These are phyloP conservation scores for Drechslerella stenobrocha DNA, from an alignment of 2,329 filamentous ascomycete species.

Conservation along the genomic window DNA sequence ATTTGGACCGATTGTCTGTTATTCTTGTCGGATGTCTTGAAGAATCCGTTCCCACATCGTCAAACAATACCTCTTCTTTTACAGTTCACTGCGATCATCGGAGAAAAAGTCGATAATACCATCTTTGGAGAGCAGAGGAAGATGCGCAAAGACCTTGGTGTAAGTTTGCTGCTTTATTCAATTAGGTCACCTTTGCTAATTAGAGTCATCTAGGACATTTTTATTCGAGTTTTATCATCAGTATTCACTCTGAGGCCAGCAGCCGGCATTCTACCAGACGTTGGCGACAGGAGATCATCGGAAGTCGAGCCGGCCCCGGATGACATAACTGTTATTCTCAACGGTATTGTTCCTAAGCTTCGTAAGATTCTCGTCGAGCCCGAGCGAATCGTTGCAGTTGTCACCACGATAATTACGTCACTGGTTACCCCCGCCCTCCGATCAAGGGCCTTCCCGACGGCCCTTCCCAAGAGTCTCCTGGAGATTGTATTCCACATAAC, in stretches of 20 bases:
- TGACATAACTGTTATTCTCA: slow-evolving; percentile 78
- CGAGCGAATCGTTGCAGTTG: slow-evolving; percentile 78
- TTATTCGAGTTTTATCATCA: slow-evolving; percentile 83
- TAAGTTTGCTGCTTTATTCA: slow-evolving; percentile 31
- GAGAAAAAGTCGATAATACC: slow-evolving; percentile 92
- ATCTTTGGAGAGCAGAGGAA: slow-evolving; percentile 52
- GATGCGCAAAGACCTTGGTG: slow-evolving; percentile 52
- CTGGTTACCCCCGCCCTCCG: slow-evolving; percentile 80
- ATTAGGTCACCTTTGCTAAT: slow-evolving; percentile 10
- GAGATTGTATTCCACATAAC: slow-evolving; percentile 75
- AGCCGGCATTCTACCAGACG: slow-evolving; percentile 60
- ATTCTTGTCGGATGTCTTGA: slow-evolving; percentile 84
- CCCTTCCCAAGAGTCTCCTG: slow-evolving; percentile 72
- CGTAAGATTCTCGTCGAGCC: slow-evolving; percentile 80
- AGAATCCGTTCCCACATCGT: slow-evolving; percentile 91
- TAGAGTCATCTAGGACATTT: slow-evolving; percentile 70
- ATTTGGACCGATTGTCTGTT: slow-evolving; percentile 94
- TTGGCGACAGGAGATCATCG: slow-evolving; percentile 56
- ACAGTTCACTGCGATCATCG: slow-evolving; percentile 84
- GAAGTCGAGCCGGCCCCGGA: slow-evolving; percentile 63
- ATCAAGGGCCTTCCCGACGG: slow-evolving; percentile 83
- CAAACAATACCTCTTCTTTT: slow-evolving; percentile 84
- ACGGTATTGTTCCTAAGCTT: slow-evolving; percentile 75
- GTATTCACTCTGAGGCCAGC: slow-evolving; percentile 87
- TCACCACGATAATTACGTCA: slow-evolving; percentile 77